phyloP scores from a whole-genome alignment of 1,284 basidiomycete genomes.

The Sanguinoderma infundibulare region DNA sequence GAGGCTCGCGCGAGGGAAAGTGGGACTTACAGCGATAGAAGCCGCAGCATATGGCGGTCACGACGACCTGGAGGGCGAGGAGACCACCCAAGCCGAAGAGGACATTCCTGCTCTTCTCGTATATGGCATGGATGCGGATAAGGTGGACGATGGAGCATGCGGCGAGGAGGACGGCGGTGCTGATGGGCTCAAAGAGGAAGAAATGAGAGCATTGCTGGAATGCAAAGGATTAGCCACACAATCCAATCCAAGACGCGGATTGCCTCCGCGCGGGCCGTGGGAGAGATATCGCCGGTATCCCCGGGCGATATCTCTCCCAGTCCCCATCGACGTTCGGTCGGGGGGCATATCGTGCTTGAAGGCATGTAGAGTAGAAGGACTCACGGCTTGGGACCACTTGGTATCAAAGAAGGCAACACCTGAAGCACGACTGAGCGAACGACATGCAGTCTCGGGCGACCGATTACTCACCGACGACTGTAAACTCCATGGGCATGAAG shows the following conservation, averaged over 20 bases:
- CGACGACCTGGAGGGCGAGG: conserved; percentile 66
- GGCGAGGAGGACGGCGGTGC: conserved; percentile 76
- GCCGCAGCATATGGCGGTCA: conserved; percentile 71
- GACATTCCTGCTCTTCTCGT: conserved; percentile 61
- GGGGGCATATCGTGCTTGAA: neutral
- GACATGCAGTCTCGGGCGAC: neutral
- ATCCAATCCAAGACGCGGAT: neutral
- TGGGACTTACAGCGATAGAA: conserved; percentile 68
- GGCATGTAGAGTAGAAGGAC: conserved; percentile 22
- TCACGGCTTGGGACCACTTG: conserved; percentile 57
- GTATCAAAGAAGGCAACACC: conserved; percentile 84
- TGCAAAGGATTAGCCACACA: conserved; percentile 8
- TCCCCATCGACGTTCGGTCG: neutral
- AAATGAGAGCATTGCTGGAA: conserved; percentile 65
- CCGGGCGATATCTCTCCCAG: neutral
- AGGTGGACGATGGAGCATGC: conserved; percentile 73
- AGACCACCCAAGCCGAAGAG: conserved; percentile 60
- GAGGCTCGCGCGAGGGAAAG: neutral
- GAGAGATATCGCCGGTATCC: too few relatives aligned
- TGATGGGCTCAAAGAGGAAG: conserved; percentile 83
- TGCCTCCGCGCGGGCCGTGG: neutral
- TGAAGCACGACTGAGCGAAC: conserved; percentile 33
- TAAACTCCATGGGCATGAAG: conserved; percentile 79
- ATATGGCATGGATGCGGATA: conserved; percentile 78
- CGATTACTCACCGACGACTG: conserved; percentile 63